phyloP scores from a whole-genome alignment of 441 rosid genomes.

The Cnidoscolus chayamansa region DNA sequence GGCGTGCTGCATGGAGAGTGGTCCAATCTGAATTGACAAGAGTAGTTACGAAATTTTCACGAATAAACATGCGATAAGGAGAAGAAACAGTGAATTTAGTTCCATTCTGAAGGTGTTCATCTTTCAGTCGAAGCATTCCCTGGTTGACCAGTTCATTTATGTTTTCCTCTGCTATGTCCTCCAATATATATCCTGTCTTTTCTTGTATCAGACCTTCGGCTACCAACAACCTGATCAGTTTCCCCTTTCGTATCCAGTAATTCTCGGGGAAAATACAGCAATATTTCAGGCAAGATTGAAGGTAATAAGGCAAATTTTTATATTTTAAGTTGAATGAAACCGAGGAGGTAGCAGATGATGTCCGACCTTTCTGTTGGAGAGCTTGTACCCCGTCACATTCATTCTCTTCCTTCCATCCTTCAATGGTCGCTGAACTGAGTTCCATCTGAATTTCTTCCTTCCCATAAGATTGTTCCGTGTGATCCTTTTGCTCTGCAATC shows the following conservation, averaged over 20 bases:
- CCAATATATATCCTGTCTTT: slow-evolving; percentile 27
- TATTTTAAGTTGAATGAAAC: slow-evolving; percentile 20
- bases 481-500: slow-evolving; percentile 1
- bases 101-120: slow-evolving; percentile 21
- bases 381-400: slow-evolving; percentile 16
- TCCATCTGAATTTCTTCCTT: slow-evolving; percentile 22
- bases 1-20: slow-evolving; percentile 17
- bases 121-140: slow-evolving; percentile 32
- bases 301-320: slow-evolving; percentile 33
- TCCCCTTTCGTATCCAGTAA: slow-evolving; percentile 33
- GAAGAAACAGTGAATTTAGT: slow-evolving; percentile 25
- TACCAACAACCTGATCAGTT: slow-evolving; percentile 32
- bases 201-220: slow-evolving; percentile 41
- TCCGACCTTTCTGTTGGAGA: slow-evolving; percentile 16
- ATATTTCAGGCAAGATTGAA: slow-evolving; percentile 30
- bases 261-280: slow-evolving; percentile 40
- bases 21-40: slow-evolving; percentile 20
- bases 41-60: slow-evolving; percentile 17
- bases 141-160: slow-evolving; percentile 29
- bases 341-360: slow-evolving; percentile 26
- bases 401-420: slow-evolving; percentile 9
- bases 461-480: slow-evolving; percentile 3
- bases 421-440: not conserved
- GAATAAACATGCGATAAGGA: slow-evolving; percentile 18
- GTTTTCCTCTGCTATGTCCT: slow-evolving; percentile 35